Evolutionary conservation across 768 basidiomycete species (phyloP).

Genomic region (Pulveroboletus frians): DNA sequence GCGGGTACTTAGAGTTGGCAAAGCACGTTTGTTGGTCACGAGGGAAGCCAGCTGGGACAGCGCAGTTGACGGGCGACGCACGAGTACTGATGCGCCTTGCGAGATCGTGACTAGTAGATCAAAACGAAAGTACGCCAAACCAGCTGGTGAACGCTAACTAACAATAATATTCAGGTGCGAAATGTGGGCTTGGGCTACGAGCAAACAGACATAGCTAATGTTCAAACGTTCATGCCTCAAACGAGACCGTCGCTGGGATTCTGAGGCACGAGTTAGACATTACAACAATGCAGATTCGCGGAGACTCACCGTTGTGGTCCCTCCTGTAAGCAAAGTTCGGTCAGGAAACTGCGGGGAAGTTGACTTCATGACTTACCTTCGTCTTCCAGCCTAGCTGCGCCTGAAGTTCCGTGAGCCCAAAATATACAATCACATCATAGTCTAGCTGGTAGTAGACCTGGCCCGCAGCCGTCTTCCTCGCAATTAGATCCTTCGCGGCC

Average conservation of each 20-base stretch:
- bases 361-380: not conserved
- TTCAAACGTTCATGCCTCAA: not conserved
- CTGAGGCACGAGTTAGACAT: not conserved
- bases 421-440: slow-evolving; percentile 12
- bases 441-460: slow-evolving; percentile 8
- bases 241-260: not conserved
- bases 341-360: not conserved
- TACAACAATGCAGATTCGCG: not conserved
- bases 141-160: not conserved
- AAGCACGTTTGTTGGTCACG: no score
- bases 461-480: not conserved
- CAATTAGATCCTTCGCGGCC: not conserved
- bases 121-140: not conserved
- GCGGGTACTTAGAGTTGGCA: no score
- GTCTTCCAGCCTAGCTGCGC: slow-evolving; percentile 9
- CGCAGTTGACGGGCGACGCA: not conserved
- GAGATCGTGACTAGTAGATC: not conserved
- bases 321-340: not conserved
- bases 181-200: not conserved
- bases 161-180: not conserved
- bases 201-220: not conserved
- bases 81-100: not conserved
- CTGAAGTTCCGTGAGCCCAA: slow-evolving; percentile 7
- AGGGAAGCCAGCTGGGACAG: not conserved
- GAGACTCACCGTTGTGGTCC: slow-evolving; percentile 1